These are phyloP conservation scores for Nicotiana paniculata DNA, from an alignment of 257 asterid genomes.

Conservation along the genomic window DNA sequence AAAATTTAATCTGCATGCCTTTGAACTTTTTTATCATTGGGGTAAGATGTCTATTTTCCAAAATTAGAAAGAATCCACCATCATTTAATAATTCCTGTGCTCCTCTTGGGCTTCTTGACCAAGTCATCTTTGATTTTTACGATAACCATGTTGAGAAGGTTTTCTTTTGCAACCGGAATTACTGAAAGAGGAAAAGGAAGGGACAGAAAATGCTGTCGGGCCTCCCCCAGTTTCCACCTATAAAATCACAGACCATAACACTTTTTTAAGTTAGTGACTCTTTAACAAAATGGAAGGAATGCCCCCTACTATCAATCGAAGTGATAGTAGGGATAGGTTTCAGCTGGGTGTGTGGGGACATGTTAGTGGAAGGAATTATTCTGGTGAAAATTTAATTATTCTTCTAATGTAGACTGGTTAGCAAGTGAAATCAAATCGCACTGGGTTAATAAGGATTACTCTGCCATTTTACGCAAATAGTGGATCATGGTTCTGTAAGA, in stretches of 20 bases:
- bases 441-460: not conserved
- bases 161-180: not conserved
- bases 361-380: not conserved
- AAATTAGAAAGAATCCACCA: not conserved
- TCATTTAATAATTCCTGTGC: not conserved
- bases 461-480: not conserved
- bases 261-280: not conserved
- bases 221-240: not conserved
- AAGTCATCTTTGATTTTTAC: not conserved
- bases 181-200: not conserved
- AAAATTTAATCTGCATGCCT: not conserved
- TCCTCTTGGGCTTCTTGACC: not conserved
- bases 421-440: not conserved
- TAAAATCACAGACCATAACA: not conserved
- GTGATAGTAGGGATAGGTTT: not conserved
- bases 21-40: not conserved
- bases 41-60: not conserved
- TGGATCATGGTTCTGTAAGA: not conserved
- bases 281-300: not conserved
- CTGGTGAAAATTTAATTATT: not conserved
- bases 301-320: not conserved
- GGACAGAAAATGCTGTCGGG: not conserved
- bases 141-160: not conserved
- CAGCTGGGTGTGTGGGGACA: constrained; percentile 5
- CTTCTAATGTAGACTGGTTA: not conserved